A percentile compares a stretch with the other conserved stretches of the same genome.
phyloP scores from a whole-genome alignment of 2,329 filamentous ascomycete species.

The Colletotrichum truncatum region DNA sequence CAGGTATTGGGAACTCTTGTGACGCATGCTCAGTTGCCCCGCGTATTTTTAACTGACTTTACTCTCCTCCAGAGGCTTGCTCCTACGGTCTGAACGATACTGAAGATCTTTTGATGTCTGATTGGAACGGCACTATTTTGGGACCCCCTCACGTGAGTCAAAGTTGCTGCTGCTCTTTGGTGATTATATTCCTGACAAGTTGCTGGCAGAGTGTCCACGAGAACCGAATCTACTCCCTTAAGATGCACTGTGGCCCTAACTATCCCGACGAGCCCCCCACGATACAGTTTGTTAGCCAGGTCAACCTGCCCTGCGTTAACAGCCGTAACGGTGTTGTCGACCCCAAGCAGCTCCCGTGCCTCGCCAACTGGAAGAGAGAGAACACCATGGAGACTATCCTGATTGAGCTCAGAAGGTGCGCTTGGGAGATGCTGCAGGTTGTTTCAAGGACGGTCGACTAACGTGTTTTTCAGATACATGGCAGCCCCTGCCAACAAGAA shows the following conservation, averaged over 20 bases:
- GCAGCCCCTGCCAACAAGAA: conserved; percentile 92
- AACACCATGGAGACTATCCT: conserved; percentile 96
- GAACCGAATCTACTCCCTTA: conserved; percentile 98
- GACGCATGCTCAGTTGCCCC: neutral
- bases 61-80: conserved; percentile 79
- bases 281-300: conserved; percentile 91
- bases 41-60: conserved; percentile 22
- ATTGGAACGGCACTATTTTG: conserved; percentile 98
- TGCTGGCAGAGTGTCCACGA: conserved; percentile 83
- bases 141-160: conserved; percentile 89
- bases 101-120: conserved; percentile 95
- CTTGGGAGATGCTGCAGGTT: neutral
- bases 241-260: conserved; percentile 90
- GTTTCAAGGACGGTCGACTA: conserved; percentile 1
- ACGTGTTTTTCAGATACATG: conserved; percentile 77
- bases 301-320: conserved; percentile 97
- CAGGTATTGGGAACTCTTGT: conserved; percentile 64
- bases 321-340: conserved; percentile 84
- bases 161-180: neutral
- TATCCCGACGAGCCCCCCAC: conserved; percentile 92
- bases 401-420: conserved; percentile 83
- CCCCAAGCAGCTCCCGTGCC: conserved; percentile 81
- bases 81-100: conserved; percentile 95
- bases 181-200: conserved; percentile 1
- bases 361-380: conserved; percentile 90